Conservation (phyloP, 768 basidiomycete species). For the Suillus subaureus region DNA sequence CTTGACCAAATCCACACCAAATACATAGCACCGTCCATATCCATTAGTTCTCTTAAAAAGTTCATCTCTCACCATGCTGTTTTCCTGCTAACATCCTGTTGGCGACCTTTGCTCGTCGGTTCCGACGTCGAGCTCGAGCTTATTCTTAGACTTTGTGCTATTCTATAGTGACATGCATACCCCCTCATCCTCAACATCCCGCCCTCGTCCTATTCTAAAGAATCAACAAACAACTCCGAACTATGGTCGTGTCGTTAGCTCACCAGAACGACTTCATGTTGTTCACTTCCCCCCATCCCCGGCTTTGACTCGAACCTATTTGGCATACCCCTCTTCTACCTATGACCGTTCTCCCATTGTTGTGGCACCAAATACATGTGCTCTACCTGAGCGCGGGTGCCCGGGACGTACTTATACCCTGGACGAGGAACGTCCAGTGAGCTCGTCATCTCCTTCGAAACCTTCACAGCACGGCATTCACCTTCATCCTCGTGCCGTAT, state of each 20-base stretch:
- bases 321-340: conserved; percentile 43
- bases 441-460: conserved; percentile 19
- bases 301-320: conserved; percentile 39
- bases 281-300: conserved; percentile 53
- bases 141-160: not conserved
- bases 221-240: conserved; percentile 34
- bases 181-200: conserved; percentile 6
- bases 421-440: conserved; percentile 35
- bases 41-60: conserved; percentile 9
- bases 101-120: conserved; percentile 12
- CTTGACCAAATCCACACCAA: conserved; percentile 17
- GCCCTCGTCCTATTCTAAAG: conserved; percentile 63
- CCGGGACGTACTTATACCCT: conserved; percentile 69
- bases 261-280: conserved; percentile 37
- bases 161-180: conserved; percentile 14
- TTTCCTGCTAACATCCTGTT: conserved; percentile 18
- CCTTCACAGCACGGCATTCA: conserved; percentile 36
- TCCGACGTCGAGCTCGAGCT: not conserved
- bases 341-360: conserved; percentile 85
- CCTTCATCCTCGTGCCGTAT: conserved; percentile 48
- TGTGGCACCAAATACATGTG: conserved; percentile 71
- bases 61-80: conserved; percentile 10
- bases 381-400: conserved; percentile 78
- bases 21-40: conserved; percentile 18
- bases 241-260: conserved; percentile 18